phyloP scores from a whole-genome alignment of 2,329 filamentous ascomycete species.

The Penicillium sumatraense region DNA sequence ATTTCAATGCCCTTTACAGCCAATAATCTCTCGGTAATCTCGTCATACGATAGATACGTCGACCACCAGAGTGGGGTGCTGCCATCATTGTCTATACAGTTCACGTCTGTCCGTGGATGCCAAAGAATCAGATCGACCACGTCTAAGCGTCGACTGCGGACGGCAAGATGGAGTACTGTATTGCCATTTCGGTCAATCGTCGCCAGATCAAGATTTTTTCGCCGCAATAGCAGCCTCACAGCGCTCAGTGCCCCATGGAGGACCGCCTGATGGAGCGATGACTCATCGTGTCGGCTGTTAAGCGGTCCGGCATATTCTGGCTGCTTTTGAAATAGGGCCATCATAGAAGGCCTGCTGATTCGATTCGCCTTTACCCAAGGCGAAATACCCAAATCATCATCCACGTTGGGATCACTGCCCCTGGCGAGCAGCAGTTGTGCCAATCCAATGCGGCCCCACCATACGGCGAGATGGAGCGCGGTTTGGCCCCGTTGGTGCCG shows the following conservation, averaged over 20 bases:
- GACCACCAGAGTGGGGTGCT: neutral
- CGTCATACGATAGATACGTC: neutral
- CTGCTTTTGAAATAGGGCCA: neutral
- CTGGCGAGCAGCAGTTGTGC: neutral
- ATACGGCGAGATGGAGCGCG: neutral
- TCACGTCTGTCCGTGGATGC: neutral
- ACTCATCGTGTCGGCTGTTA: neutral
- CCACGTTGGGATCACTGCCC: neutral
- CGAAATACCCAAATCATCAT: constrained; percentile 3
- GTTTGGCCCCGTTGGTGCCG: neutral
- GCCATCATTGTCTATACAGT: neutral
- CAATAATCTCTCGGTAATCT: neutral
- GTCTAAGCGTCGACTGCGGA: neutral
- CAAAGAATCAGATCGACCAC: neutral
- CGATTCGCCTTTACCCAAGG: neutral
- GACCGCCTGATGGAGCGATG: neutral
- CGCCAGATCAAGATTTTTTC: neutral
- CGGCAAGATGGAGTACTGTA: neutral
- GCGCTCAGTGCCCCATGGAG: neutral
- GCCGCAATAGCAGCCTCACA: neutral
- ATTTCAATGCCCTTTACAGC: neutral
- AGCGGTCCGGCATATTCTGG: neutral
- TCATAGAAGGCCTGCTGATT: neutral
- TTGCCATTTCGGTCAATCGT: neutral
- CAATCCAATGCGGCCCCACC: neutral